Conservation (phyloP, 441 rosid species). For the Raphanus hybrid region DNA sequence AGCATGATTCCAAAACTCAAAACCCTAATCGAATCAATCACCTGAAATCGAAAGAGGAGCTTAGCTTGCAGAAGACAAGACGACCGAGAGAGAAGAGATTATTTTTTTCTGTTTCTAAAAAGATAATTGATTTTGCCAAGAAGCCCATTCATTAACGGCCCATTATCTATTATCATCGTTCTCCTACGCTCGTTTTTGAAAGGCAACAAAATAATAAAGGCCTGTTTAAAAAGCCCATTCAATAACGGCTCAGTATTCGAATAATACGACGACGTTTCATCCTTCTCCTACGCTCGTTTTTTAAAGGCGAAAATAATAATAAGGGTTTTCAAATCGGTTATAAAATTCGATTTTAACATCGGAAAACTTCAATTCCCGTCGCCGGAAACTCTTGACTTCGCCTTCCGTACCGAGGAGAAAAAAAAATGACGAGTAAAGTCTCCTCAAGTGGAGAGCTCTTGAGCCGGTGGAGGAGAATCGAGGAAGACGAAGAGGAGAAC, state of each 20-base stretch:
- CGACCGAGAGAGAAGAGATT: no score
- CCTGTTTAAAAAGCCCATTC: neutral
- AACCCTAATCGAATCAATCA: no score
- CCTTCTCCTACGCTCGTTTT: constrained; percentile 21
- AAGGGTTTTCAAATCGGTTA: constrained; percentile 18
- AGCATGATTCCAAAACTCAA: no score
- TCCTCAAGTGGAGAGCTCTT: constrained; percentile 60
- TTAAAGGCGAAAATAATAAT: neutral
- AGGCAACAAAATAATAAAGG: neutral
- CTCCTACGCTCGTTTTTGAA: no score
- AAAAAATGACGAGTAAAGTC: constrained; percentile 49
- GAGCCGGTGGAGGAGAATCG: constrained; percentile 79
- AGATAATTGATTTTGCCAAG: no score
- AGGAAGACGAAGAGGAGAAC: constrained; percentile 74
- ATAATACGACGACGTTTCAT: constrained; percentile 11
- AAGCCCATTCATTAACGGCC: no score
- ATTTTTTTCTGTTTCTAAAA: no score
- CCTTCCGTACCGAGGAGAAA: constrained; percentile 2
- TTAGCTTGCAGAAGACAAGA: no score
- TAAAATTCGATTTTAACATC: constrained; percentile 1
- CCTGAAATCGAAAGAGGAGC: no score
- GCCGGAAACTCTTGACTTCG: constrained; percentile 22
- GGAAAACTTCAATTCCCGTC: constrained; percentile 32
- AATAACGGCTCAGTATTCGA: constrained; percentile 14
- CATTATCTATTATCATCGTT: no score